These are phyloP conservation scores for Fragilaria radians DNA, from an alignment of 108 stramenopile species.

Conservation along the genomic window DNA sequence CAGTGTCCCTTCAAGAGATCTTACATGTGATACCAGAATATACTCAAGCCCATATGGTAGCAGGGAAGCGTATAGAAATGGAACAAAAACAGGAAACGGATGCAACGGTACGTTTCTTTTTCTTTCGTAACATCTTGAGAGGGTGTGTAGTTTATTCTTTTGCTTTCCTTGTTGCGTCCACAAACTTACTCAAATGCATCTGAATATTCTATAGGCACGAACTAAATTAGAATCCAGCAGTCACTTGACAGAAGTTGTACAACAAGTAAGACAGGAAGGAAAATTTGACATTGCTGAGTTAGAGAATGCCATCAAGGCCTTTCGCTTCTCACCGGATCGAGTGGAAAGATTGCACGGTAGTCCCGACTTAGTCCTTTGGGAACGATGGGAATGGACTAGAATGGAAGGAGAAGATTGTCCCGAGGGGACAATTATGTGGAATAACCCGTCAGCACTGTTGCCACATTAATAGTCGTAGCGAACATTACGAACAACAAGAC, in stretches of 20 bases:
- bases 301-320: constrained; percentile 24
- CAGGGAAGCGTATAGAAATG: constrained; percentile 23
- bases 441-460: constrained; percentile 5
- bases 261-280: constrained; percentile 32
- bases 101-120: not conserved
- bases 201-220: constrained; percentile 13
- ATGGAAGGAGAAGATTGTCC: constrained; percentile 1
- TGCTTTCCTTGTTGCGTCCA: not conserved
- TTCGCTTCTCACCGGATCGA: constrained; percentile 35
- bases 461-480: too few species aligned
- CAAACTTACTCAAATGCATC: too few species aligned
- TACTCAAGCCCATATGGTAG: constrained; percentile 36
- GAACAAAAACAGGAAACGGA: constrained; percentile 16
- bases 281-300: constrained; percentile 30
- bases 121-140: not conserved
- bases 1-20: constrained; percentile 21
- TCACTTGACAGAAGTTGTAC: constrained; percentile 39
- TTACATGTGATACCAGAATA: constrained; percentile 27
- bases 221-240: constrained; percentile 15
- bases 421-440: constrained; percentile 16
- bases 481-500: too few species aligned
- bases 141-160: not conserved
- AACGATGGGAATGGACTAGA: constrained; percentile 48
- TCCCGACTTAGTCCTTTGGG: constrained; percentile 47
- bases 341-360: constrained; percentile 48